Conservation (phyloP, 1,284 basidiomycete species). For the Omphalotus olearius region DNA sequence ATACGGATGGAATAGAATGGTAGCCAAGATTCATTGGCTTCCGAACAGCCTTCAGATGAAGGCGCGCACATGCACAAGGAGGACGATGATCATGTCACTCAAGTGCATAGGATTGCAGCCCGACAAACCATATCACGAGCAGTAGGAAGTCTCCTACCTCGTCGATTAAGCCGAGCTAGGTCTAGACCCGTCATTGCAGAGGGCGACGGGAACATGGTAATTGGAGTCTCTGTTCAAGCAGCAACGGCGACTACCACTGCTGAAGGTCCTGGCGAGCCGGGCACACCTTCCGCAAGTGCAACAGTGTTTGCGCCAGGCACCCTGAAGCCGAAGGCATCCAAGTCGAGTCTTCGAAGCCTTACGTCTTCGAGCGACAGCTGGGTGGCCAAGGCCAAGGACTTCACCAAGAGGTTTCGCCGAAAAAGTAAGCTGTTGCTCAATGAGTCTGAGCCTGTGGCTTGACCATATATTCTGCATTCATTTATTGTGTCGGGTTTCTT, state of each 20-base stretch:
- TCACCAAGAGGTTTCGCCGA: conserved; percentile 46
- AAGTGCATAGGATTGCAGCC: conserved; percentile 51
- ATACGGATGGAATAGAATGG: conserved; percentile 29
- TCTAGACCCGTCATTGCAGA: conserved; percentile 37
- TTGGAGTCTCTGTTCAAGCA: conserved; percentile 58
- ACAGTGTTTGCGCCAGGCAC: conserved; percentile 27
- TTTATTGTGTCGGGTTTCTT: conserved; percentile 10
- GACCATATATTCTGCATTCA: conserved; percentile 4
- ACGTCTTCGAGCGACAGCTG: conserved; percentile 25
- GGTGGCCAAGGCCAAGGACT: conserved; percentile 44
- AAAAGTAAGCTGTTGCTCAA: conserved; percentile 31
- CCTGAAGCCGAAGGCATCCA: conserved; percentile 36
- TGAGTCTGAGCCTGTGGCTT: conserved; percentile 13
- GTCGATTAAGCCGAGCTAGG: conserved; percentile 46
- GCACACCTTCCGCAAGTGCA: conserved; percentile 29
- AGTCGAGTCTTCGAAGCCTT: conserved; percentile 26
- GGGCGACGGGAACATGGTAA: conserved; percentile 32
- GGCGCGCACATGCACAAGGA: conserved; percentile 33
- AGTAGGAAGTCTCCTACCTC: conserved; percentile 45
- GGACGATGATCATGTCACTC: conserved; percentile 50
- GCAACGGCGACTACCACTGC: conserved; percentile 32
- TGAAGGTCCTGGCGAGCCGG: conserved; percentile 31
- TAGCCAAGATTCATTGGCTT: conserved; percentile 50
- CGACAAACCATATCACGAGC: conserved; percentile 47
- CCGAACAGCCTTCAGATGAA: conserved; percentile 33